Evolutionary conservation across 768 basidiomycete species (phyloP).

Genomic region (Mycena alexandri): DNA sequence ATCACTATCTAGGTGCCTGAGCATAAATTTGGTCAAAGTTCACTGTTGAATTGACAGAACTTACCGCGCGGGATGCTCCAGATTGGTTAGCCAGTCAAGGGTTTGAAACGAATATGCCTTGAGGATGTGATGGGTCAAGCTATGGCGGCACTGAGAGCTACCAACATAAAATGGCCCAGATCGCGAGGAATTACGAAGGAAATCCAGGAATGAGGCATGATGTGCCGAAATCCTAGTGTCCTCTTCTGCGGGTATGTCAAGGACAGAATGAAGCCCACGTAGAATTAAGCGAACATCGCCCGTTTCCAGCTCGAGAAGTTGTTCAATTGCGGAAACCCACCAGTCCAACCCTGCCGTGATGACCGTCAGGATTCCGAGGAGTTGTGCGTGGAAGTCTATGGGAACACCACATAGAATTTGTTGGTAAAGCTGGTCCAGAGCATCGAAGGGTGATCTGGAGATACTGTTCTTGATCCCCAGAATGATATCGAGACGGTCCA

Average conservation of each 20-base stretch:
- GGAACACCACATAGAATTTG: constrained; percentile 5
- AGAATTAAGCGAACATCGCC: too few relatives aligned
- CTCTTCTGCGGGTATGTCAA: too few relatives aligned
- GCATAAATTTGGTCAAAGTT: background rate
- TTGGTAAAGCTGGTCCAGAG: constrained; percentile 10
- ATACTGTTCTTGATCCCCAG: background rate
- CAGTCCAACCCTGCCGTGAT: too few relatives aligned
- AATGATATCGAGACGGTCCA: constrained; percentile 12
- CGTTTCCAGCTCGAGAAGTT: too few relatives aligned
- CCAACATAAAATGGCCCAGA: constrained; percentile 4
- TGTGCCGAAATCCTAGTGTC: too few relatives aligned
- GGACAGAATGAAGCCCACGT: too few relatives aligned
- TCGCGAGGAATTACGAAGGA: constrained; percentile 1
- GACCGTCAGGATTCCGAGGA: background rate
- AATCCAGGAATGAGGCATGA: too few relatives aligned
- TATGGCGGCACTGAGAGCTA: constrained; percentile 8
- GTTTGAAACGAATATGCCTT: background rate
- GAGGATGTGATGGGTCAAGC: background rate
- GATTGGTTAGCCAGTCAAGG: background rate
- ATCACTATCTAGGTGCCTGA: background rate
- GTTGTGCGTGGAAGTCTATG: background rate
- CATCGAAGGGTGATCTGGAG: constrained; percentile 1
- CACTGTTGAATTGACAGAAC: background rate
- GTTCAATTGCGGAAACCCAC: too few relatives aligned
- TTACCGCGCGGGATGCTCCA: background rate